Percentiles rank a stretch among this genome's conserved stretches.
These are phyloP conservation scores for Claviceps quebecensis DNA, from an alignment of 2,329 filamentous ascomycete genomes.

Conservation along the genomic window DNA sequence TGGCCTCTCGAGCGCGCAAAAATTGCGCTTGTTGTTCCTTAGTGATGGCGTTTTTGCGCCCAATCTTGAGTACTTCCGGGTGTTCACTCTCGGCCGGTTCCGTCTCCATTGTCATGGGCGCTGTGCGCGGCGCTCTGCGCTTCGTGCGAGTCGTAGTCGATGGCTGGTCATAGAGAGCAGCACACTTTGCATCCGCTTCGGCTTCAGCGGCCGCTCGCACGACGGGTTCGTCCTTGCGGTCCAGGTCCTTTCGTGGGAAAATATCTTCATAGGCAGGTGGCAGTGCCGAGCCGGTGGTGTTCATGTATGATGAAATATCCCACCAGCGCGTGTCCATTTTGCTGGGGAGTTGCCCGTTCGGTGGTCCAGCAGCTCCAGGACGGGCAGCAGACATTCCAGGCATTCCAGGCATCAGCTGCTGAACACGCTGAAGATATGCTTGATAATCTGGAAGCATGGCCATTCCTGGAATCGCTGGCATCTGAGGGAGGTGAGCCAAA, in stretches of 20 bases:
- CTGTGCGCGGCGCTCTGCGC: slow-evolving; percentile 2
- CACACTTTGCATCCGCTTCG: slow-evolving; percentile 44
- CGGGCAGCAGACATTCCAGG: slow-evolving; percentile 38
- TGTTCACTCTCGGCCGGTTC: slow-evolving; percentile 27
- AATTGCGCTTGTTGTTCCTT: slow-evolving; percentile 52
- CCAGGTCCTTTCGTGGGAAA: slow-evolving; percentile 44
- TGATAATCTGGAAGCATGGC: slow-evolving; percentile 59
- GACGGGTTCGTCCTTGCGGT: slow-evolving; percentile 45
- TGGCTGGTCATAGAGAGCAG: slow-evolving; percentile 34
- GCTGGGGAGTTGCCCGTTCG: slow-evolving; percentile 20
- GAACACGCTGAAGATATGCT: slow-evolving; percentile 51
- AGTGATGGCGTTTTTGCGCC: slow-evolving; percentile 48
- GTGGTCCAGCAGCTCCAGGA: slow-evolving; percentile 37
- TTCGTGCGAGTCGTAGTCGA: slow-evolving; percentile 11
- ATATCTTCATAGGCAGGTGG: slow-evolving; percentile 72
- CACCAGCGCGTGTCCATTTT: slow-evolving; percentile 49
- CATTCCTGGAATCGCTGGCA: slow-evolving; percentile 43
- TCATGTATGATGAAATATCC: slow-evolving; percentile 46
- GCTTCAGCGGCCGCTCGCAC: slow-evolving; percentile 43
- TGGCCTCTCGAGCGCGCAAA: slow-evolving; percentile 44
- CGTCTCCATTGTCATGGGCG: slow-evolving; percentile 17
- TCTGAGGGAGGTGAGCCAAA: slow-evolving; percentile 33
- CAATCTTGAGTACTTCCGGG: slow-evolving; percentile 39
- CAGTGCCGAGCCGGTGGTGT: slow-evolving; percentile 29
- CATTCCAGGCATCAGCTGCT: slow-evolving; percentile 57